Percentiles rank a stretch among this genome's conserved stretches.
Evolutionary conservation across 805 yeast species (phyloP).

Genomic region (Cyberlindnera subsufficiens): DNA sequence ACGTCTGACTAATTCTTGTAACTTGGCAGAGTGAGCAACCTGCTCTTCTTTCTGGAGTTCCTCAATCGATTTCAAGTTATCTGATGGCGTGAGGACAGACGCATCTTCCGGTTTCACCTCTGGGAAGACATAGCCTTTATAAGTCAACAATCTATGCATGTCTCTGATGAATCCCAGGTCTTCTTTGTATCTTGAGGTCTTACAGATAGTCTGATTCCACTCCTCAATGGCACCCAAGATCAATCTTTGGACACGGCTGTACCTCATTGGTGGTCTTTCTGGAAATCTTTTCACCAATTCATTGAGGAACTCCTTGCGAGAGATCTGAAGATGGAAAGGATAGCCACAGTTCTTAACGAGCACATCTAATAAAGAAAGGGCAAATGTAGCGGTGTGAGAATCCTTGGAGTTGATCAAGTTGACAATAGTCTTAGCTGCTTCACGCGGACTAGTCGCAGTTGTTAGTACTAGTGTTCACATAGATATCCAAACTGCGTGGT

Average conservation of each 20-base stretch:
- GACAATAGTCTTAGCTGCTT: constrained; percentile 84
- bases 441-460: constrained; percentile 57
- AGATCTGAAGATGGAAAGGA: constrained; percentile 91
- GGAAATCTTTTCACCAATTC: constrained; percentile 92
- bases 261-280: constrained; percentile 85
- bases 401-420: constrained; percentile 77
- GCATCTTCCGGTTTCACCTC: constrained; percentile 86
- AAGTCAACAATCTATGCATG: constrained; percentile 86
- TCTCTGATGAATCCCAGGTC: constrained; percentile 90
- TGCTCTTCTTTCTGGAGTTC: constrained; percentile 92
- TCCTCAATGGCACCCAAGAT: constrained; percentile 90
- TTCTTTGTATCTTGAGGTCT: constrained; percentile 82
- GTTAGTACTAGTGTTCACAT: not conserved
- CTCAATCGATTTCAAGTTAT: constrained; percentile 77
- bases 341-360: constrained; percentile 97
- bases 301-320: constrained; percentile 90
- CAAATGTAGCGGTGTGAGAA: constrained; percentile 78
- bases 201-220: constrained; percentile 94
- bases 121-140: constrained; percentile 92
- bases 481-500: constrained; percentile 3
- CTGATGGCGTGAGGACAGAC: constrained; percentile 88
- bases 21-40: constrained; percentile 87
- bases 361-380: constrained; percentile 77
- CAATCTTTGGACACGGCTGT: constrained; percentile 75
- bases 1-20: constrained; percentile 91